Evolutionary conservation across 768 basidiomycete genomes (phyloP).

Genomic region (Termitomyces heimii): DNA sequence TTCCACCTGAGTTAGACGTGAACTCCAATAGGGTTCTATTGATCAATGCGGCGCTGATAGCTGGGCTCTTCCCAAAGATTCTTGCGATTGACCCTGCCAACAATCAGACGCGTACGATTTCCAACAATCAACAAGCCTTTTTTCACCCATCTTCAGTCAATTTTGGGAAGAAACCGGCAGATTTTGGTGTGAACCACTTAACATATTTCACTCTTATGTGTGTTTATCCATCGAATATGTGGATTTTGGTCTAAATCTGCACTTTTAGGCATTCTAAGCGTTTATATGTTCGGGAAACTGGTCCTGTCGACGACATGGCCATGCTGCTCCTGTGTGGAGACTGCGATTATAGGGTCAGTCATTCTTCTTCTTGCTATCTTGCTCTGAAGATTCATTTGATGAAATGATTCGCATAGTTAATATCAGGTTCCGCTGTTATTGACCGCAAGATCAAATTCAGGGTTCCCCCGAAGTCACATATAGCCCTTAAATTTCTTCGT

Average conservation of each 20-base stretch:
- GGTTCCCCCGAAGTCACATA: slow-evolving; percentile 59
- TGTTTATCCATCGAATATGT: slow-evolving; percentile 14
- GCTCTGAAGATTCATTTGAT: not conserved
- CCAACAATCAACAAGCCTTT: slow-evolving; percentile 70
- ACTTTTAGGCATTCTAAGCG: slow-evolving; percentile 82
- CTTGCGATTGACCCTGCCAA: slow-evolving; percentile 57
- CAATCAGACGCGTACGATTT: slow-evolving; percentile 70
- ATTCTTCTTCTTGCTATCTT: not conserved
- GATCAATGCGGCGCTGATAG: slow-evolving; percentile 75
- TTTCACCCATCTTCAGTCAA: slow-evolving; percentile 95
- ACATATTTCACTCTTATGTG: slow-evolving; percentile 89
- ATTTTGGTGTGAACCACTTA: slow-evolving; percentile 72
- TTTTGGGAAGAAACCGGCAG: slow-evolving; percentile 58
- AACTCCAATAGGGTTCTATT: slow-evolving; percentile 63
- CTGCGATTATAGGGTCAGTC: slow-evolving; percentile 68
- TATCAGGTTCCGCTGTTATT: slow-evolving; percentile 64
- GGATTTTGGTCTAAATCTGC: slow-evolving; percentile 5
- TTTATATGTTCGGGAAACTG: slow-evolving; percentile 90
- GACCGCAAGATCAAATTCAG: slow-evolving; percentile 84
- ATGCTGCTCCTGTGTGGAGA: slow-evolving; percentile 87
- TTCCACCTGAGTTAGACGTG: slow-evolving; percentile 66
- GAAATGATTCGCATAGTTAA: slow-evolving; percentile 40
- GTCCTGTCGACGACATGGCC: slow-evolving; percentile 80
- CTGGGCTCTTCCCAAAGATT: slow-evolving; percentile 90
- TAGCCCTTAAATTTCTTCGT: slow-evolving; percentile 80